Conservation (phyloP, 257 asterid genomes). For the Solanum neorickii region DNA sequence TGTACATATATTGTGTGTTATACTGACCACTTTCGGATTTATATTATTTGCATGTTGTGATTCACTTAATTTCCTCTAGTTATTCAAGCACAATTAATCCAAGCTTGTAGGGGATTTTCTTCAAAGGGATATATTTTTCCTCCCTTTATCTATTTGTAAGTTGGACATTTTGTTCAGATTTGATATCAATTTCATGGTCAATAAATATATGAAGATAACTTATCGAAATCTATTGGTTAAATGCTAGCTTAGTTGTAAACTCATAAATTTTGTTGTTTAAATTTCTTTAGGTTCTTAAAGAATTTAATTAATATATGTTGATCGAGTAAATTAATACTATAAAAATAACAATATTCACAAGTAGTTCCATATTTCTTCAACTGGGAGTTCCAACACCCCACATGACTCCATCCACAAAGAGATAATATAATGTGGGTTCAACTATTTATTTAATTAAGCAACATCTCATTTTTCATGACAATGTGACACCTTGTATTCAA, state of each 20-base stretch:
- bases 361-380: background rate
- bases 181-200: background rate
- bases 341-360: background rate
- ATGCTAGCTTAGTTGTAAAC: background rate
- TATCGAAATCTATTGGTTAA: background rate
- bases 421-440: background rate
- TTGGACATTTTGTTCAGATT: background rate
- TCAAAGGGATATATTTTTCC: background rate
- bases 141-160: background rate
- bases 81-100: background rate
- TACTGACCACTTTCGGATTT: background rate
- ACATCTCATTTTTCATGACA: background rate
- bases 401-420: background rate
- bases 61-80: background rate
- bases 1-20: conserved; percentile 1
- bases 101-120: background rate
- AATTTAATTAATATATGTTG: background rate
- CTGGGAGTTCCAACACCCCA: background rate
- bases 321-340: background rate
- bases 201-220: no score
- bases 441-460: background rate
- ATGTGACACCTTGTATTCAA: background rate
- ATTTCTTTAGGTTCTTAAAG: background rate
- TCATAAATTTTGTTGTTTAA: background rate
- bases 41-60: background rate